Base-by-base conservation (phyloP, 1,139 yeast species). In the Saccharomyces hybrid region DNA sequence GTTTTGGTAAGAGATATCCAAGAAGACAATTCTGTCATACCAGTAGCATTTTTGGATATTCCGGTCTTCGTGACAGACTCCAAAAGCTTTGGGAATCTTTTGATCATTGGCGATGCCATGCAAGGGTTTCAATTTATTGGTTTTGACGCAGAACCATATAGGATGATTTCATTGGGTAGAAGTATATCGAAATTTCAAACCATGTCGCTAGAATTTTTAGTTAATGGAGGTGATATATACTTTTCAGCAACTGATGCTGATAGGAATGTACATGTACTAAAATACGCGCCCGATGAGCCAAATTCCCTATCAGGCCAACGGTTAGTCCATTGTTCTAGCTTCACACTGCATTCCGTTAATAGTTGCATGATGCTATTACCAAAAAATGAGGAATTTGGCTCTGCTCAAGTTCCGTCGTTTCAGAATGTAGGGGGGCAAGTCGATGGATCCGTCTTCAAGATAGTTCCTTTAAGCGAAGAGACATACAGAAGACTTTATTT, bases 241-340 rank as follows among this genome's bases (percentile, higher is more conserved):
- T 76, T 89, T 50, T 74, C 84, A 2, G 78, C 85, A 16, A 88
- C 91, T 1, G 98, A 91, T 68, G 78, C 81, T 54, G 78, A 83
- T 53, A 80, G 83, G 44, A 77, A 80, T n/a, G 67, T 93, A 42
- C 96, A 89, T 66, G 68, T 93, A 14, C 72, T 90, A 42, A 89
- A 88, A 64, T 93, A 88, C 68, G 96, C 93, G 60, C 99, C 99
- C 0, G 97, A 90, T 63, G 96, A 89, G 67, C 88, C 95, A 0
- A 75, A 79, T 16, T 88, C 97, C 0, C 73, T 83, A 32, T 84
- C 89, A 54, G 99, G 99, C 1, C 90, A 86, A 63, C 75, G 83
- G 57, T 75, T 93, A 52, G 72, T 91, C 26, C 81, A 84, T 57
- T 82, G 82, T 61, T 79, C 93, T 0, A 83, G 87, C 26, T 86